Percentiles rank a stretch among this genome's conserved stretches.
Conservation (phyloP, 2,329 filamentous ascomycete genomes). For the Verticillium nonalfalfae region DNA sequence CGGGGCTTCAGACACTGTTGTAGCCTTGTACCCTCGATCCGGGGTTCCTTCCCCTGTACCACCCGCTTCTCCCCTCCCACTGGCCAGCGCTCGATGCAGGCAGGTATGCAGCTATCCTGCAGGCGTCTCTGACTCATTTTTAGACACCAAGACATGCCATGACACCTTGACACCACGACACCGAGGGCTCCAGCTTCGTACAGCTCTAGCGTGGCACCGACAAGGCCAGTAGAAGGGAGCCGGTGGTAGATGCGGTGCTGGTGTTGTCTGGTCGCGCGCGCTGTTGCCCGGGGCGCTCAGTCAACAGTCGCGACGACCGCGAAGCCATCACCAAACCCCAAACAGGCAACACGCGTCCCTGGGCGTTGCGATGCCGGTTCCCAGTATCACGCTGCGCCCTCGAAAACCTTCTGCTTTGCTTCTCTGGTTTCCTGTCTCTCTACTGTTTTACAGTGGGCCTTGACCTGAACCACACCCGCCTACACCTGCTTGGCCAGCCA, state of each 20-base stretch:
- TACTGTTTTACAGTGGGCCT: neutral
- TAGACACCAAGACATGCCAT: slow-evolving; percentile 18
- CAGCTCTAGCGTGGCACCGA: slow-evolving; percentile 5
- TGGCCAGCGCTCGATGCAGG: slow-evolving; percentile 9
- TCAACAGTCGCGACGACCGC: slow-evolving; percentile 5
- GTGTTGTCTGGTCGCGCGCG: neutral
- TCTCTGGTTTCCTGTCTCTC: neutral
- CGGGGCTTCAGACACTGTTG: neutral
- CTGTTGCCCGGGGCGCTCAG: neutral
- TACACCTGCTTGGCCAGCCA: no score
- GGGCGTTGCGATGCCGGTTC: neutral
- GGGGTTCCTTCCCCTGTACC: slow-evolving; percentile 4
- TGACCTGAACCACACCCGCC: neutral
- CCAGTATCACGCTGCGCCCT: neutral
- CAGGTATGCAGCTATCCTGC: neutral
- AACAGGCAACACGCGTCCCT: neutral
- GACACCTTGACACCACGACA: neutral
- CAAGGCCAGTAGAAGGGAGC: neutral
- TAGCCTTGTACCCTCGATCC: slow-evolving; percentile 3
- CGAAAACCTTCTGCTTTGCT: no score
- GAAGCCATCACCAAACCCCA: slow-evolving; percentile 12
- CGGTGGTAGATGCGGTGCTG: neutral
- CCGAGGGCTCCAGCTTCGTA: neutral
- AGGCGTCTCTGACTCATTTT: slow-evolving; percentile 23
- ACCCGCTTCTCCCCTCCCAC: slow-evolving; percentile 8